phyloP scores from a whole-genome alignment of 2,329 filamentous ascomycete genomes.

The Xylaria sp. region DNA sequence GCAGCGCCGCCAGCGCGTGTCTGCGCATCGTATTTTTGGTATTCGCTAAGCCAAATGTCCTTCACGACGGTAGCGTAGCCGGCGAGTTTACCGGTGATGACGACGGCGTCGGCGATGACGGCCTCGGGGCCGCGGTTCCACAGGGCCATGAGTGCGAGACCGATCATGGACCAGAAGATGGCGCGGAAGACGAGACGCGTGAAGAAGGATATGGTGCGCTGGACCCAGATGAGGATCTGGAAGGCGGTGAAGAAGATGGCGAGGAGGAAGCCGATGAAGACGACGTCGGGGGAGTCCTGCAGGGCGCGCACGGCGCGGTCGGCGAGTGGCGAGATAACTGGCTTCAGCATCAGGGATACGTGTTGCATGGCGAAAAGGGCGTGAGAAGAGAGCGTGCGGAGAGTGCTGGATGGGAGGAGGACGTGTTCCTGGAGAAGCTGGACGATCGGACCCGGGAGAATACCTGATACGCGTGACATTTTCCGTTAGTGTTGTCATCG shows the following conservation, averaged over 20 bases:
- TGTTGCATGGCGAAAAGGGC: slow-evolving; percentile 28
- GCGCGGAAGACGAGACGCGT: slow-evolving; percentile 60
- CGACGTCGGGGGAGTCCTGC: slow-evolving; percentile 39
- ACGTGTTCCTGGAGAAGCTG: slow-evolving; percentile 43
- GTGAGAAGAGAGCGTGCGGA: slow-evolving; percentile 39
- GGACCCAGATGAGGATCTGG: slow-evolving; percentile 64
- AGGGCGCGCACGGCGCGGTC: slow-evolving; percentile 36
- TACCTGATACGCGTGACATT: slow-evolving; percentile 20
- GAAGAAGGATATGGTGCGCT: slow-evolving; percentile 71
- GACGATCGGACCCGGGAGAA: slow-evolving; percentile 43
- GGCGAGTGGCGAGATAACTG: slow-evolving; percentile 40
- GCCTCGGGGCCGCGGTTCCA: slow-evolving; percentile 63
- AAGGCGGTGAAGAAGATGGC: slow-evolving; percentile 55
- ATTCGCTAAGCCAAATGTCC: slow-evolving; percentile 54
- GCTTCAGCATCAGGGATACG: slow-evolving; percentile 31
- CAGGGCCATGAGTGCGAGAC: slow-evolving; percentile 49
- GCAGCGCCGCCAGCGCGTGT: slow-evolving; percentile 27
- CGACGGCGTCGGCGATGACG: slow-evolving; percentile 53
- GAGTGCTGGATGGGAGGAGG: slow-evolving; percentile 40
- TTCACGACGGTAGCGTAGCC: slow-evolving; percentile 45
- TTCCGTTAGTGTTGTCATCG: neutral
- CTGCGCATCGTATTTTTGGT: slow-evolving; percentile 51
- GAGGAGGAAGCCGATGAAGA: slow-evolving; percentile 44
- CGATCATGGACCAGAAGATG: slow-evolving; percentile 58
- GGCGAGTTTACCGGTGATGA: slow-evolving; percentile 39